Base-by-base conservation (phyloP, 495 filamentous ascomycete species). In the Trichoderma virens region DNA sequence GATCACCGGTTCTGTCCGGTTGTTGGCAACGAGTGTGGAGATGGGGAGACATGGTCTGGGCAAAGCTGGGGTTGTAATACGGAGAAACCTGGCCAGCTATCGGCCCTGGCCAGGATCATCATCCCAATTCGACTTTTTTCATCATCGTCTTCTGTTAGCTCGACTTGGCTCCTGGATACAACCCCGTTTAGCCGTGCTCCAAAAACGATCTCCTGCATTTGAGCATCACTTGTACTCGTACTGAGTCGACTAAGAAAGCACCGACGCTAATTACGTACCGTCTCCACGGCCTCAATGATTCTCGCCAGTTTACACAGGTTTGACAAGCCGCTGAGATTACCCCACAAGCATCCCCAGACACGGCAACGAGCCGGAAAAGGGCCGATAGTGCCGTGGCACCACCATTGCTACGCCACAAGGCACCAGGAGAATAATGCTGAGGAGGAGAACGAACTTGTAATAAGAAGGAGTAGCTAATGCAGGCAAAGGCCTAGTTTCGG, bases 331-430 rank as follows among this genome's bases (percentile, higher is more conserved):
- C 13, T 35, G 6, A 6, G 34, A 56, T 56, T 56, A 56, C 51
- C 51, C 51, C 51, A 56, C 51, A 56, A 56, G 25, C 8, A 30
- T 30, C 51, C 51, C 51, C 51, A 30, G 51, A 56, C 51, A 16
- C 51, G 51, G 51, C 51, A 56, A 30, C 51, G 51, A 56, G 51
- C 51, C 25, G 51, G 23, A 28, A 56, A 30, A 56, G 51, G 51
- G 51, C 51, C 51, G 51, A 56, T 56, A 56, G 27, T 16, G 51
- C 51, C 51, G 25, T 56, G 25, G 51, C 23, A 18, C 27, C 25
- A 14, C 25, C 51, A 30, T n/a, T 2, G 13, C 20, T 9, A 20
- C n/a, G 45, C 45, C 45, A 51, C 6, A 30, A 56, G 18, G 2
- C 25, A 9, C 25, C 30, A 28, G 18, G 9, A 27, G 23, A n/a